Base-by-base conservation (phyloP, 1,139 yeast species). In the Yamadazyma dushanensis region DNA sequence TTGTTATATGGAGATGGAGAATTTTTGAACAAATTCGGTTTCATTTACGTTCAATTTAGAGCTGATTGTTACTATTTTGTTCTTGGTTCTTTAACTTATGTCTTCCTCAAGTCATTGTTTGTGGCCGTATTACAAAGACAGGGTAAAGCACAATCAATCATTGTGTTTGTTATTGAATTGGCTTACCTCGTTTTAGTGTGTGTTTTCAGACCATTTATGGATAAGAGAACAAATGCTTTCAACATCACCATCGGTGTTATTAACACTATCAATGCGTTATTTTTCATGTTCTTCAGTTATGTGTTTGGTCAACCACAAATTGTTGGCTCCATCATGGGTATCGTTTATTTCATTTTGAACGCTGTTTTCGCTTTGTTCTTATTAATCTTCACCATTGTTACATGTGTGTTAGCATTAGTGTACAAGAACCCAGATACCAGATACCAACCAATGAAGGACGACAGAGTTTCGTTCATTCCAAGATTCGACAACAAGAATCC, bases 371-470 rank as follows among this genome's bases (percentile, higher is more conserved):
- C 97, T 2, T 70, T 88, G 47, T 77, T 87, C 53, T 71, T 92
- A 53, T 70, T 92, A 54, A 70, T 92, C 37, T 82, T 89, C 72
- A 87, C 96, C 37, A 82, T 90, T 48, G 79, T 89, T 31, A 87
- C 96, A 4, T 89, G 97, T 65, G 71, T 83, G 8, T 71, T 88
- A 59, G 96, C 97, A 0, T 63, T 90, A 49, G 53, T 90, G 23
- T 83, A 87, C 60, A 88, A 84, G 69, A 89, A 92, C 59, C 98
- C 98, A 38, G 98, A 92, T 62, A 81, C 94, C 11, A 76, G 96
- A 50, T 92, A 92, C 66, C 94, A 89, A 69, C 97, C 97, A 49
- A 87, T 92, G 88, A 84, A 85, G 51, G 98, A 92, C 59, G 98
- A 92, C 56, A 80, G 98, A 60, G 94, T 87, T 38, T 86, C 96